These are phyloP conservation scores for Jatropha curcas DNA, from an alignment of 345 rosid genomes.

Conservation along the genomic window DNA sequence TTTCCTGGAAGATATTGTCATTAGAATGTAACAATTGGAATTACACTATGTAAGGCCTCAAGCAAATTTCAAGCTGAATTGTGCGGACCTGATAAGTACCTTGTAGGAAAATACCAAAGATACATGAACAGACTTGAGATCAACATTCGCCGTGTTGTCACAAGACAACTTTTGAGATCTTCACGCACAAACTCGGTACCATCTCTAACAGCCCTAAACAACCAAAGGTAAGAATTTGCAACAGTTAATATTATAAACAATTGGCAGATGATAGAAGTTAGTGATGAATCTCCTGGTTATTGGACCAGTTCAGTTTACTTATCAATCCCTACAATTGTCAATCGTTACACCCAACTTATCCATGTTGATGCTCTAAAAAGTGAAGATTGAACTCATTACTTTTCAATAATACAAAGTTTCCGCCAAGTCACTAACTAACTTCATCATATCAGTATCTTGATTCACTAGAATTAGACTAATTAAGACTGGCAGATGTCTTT, in stretches of 20 bases:
- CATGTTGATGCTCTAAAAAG: too few species aligned
- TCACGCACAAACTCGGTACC: slow-evolving; percentile 39
- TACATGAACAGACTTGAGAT: slow-evolving; percentile 58
- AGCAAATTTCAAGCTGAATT: slow-evolving; percentile 28
- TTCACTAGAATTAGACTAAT: background rate
- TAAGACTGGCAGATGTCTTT: background rate
- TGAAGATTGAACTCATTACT: background rate
- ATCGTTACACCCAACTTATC: too few species aligned
- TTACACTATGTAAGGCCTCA: background rate
- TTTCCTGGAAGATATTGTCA: too few species aligned
- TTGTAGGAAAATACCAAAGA: slow-evolving; percentile 66
- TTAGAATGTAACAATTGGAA: background rate
- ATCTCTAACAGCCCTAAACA: slow-evolving; percentile 39
- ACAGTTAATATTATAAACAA: background rate
- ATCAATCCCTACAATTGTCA: too few species aligned
- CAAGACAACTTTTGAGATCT: slow-evolving; percentile 35
- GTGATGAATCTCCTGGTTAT: too few species aligned
- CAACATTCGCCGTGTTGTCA: slow-evolving; percentile 51
- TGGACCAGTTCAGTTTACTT: too few species aligned
- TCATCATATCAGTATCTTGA: too few species aligned
- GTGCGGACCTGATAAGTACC: slow-evolving; percentile 96
- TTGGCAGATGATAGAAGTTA: too few species aligned
- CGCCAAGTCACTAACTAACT: too few species aligned
- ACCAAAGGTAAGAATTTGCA: slow-evolving; percentile 9
- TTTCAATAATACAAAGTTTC: too few species aligned